Percentiles rank a stretch among this genome's conserved stretches.
Conservation (phyloP, 495 filamentous ascomycete genomes). For the Neohortaea acidophila region DNA sequence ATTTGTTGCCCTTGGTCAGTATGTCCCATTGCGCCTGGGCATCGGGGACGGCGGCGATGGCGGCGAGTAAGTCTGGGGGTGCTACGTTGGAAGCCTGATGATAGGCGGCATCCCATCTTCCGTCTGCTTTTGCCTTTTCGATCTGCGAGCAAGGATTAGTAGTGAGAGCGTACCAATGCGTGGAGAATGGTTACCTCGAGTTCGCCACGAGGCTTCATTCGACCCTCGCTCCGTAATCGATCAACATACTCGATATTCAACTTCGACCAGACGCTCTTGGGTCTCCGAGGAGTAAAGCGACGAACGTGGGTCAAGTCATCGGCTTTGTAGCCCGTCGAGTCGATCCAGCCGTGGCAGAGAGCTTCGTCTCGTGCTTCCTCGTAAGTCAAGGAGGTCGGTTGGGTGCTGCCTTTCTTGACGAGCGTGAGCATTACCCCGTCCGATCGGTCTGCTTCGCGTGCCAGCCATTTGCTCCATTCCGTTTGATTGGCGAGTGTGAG, state of each 20-base stretch:
- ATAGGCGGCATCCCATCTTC: constrained; percentile 3
- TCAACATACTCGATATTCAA: not conserved
- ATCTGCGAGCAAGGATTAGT: not conserved
- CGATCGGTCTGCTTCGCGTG: not conserved
- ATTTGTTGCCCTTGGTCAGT: not conserved
- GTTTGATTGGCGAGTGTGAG: constrained; percentile 1
- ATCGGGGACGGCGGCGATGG: not conserved
- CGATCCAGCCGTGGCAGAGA: constrained; percentile 6
- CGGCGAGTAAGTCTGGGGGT: not conserved
- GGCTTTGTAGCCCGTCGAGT: not conserved
- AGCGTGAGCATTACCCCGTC: constrained; percentile 2
- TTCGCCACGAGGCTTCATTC: not conserved
- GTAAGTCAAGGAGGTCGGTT: constrained; percentile 4
- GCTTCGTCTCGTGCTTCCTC: constrained; percentile 3
- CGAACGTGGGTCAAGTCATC: not conserved
- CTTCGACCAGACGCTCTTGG: constrained; percentile 1
- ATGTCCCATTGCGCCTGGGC: not conserved
- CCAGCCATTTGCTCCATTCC: not conserved
- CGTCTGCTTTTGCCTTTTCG: not conserved
- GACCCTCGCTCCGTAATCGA: constrained; percentile 1
- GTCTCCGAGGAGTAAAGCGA: constrained; percentile 1
- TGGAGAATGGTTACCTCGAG: not conserved
- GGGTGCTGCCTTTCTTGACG: constrained; percentile 2
- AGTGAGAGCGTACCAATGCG: not conserved
- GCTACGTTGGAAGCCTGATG: not conserved